Evolutionary conservation across 1,139 yeast genomes (phyloP), one percentile per base, ranked within the genome.

Genomic region (Candida gigantensis): DNA sequence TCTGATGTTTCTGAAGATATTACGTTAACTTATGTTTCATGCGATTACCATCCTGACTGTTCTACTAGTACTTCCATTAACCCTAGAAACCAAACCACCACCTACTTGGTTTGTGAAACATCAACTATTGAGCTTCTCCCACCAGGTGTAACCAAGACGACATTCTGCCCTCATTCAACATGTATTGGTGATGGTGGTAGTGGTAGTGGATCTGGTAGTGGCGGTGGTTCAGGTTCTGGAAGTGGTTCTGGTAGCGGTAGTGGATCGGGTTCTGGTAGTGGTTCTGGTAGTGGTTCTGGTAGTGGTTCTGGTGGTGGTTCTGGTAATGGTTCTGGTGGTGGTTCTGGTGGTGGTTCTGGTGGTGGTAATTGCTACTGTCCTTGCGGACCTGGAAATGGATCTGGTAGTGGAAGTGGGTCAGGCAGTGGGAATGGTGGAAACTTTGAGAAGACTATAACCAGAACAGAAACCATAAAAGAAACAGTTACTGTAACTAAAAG

Each of bases 61-160:
- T 24, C 34, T 9, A 31, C 34, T 3, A 24, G 21, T 10, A 15
- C 27, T 15, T 24, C 34, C 10, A 3, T 24, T n/a, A 31, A 31
- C 10, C 12, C 11, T 7, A 10, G 17, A 4, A 31, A 24, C 8
- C 6, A 9, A 11, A 31, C 28, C 10, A 18, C 24, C 4, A 31
- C 34, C 6, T 24, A 23, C 6, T 31, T 31, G 16, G 21, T 24
- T 10, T 31, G 34, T 24, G 21, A 18, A 24, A 24, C 28, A 3
- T 17, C 34, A 12, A 23, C 28, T 3, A 11, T 31, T 24, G 28
- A 31, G 11, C 24, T 24, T 9, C 18, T 24, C 4, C 34, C 34
- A 17, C 34, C 34, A 5, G 34, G 34, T 3, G 34, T 31, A 4
- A 31, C 15, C 9, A 31, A 20, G 3, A 31, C 34, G 3, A 31